Percentiles rank a stretch among this genome's conserved stretches.
Evolutionary conservation across 352 stramenopile species (phyloP).

Genomic region (Globisporangium rhizosaccharum): DNA sequence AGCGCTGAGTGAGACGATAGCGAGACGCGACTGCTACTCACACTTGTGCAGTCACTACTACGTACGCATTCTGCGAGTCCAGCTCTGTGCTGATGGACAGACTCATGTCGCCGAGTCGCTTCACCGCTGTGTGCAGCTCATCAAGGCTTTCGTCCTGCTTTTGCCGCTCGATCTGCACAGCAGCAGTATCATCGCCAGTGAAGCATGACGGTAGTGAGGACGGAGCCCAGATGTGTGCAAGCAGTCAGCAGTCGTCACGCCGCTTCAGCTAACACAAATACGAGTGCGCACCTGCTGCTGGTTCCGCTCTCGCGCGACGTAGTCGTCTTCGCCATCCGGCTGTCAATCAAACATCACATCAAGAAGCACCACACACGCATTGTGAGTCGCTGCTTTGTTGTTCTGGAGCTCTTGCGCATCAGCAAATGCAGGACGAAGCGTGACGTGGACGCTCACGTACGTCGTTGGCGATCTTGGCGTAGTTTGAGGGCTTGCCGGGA

Average conservation of each 20-base stretch:
- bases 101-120: constrained; percentile 79
- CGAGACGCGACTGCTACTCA: neutral
- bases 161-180: constrained; percentile 47
- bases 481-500: constrained; percentile 51
- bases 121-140: constrained; percentile 70
- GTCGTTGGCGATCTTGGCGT: constrained; percentile 69
- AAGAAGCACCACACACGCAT: neutral
- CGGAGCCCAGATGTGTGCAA: neutral
- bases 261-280: no score
- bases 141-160: constrained; percentile 84
- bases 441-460: constrained; percentile 16
- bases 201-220: no score
- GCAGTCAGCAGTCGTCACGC: no score
- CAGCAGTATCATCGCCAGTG: no score
- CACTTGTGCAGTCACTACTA: neutral
- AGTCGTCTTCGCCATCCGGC: constrained; percentile 60
- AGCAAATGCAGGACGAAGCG: neutral
- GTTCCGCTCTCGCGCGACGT: constrained; percentile 35
- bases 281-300: constrained; percentile 35
- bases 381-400: neutral
- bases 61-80: constrained; percentile 76
- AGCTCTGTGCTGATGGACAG: constrained; percentile 80
- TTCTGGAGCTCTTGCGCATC: neutral
- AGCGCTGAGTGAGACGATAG: no score
- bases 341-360: constrained; percentile 12